These are phyloP conservation scores for Dactylellina leptospora DNA, from an alignment of 2,329 filamentous ascomycete genomes.

Conservation along the genomic window DNA sequence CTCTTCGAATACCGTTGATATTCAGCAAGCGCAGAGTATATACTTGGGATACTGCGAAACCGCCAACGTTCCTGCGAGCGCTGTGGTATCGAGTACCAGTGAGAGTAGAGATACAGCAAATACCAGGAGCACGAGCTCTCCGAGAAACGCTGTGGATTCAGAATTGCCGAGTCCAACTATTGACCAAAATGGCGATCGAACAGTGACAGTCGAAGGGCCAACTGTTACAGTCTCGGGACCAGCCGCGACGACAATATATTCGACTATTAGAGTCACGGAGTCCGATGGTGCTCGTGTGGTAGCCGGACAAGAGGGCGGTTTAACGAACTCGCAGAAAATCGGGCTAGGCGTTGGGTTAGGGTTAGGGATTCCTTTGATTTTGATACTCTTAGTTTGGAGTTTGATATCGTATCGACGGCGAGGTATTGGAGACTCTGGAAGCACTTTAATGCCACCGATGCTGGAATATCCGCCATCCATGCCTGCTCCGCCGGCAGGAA, in stretches of 20 bases:
- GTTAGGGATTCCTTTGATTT: background rate
- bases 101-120: background rate
- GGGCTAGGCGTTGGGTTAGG: background rate
- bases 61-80: no score
- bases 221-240: background rate
- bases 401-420: background rate
- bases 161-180: background rate
- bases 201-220: background rate
- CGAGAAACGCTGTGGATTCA: background rate
- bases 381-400: background rate
- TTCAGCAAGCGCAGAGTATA: background rate
- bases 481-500: background rate
- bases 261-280: background rate
- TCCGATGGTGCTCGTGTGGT: background rate
- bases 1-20: background rate
- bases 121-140: background rate
- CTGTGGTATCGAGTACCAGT: no score
- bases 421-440: background rate
- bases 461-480: background rate
- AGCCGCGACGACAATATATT: background rate
- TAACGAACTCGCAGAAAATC: background rate
- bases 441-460: background rate
- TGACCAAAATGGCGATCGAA: background rate
- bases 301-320: no score
- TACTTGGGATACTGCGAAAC: background rate